Evolutionary conservation across 345 rosid species (phyloP).

Genomic region (Pseudoturritis turrita): DNA sequence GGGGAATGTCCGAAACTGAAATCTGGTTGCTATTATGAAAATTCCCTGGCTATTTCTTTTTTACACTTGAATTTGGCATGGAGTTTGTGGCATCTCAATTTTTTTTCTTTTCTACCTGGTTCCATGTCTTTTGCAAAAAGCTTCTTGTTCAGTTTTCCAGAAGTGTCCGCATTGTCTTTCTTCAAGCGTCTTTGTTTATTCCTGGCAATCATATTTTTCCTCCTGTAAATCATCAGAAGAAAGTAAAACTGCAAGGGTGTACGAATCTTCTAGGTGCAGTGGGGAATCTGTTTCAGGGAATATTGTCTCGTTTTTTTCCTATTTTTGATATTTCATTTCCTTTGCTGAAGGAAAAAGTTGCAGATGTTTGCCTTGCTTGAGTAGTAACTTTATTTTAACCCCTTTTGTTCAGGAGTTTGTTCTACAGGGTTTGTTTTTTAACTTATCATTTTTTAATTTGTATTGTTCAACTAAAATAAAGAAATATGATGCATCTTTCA

Average conservation of each 20-base stretch:
- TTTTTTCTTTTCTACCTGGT: neutral
- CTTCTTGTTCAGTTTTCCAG: neutral
- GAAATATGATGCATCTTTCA: neutral
- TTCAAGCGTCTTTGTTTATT: neutral
- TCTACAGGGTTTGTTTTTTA: neutral
- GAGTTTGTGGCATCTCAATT: neutral
- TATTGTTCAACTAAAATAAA: neutral
- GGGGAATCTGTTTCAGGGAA: neutral
- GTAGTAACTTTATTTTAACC: neutral
- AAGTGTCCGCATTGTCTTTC: neutral
- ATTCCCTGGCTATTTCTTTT: neutral
- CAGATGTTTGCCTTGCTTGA: neutral
- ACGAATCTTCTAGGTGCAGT: constrained; percentile 1
- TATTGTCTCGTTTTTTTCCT: neutral
- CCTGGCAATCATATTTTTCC: neutral
- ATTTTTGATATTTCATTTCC: neutral
- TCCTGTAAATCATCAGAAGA: neutral
- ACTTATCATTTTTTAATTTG: neutral
- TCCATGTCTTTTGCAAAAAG: neutral
- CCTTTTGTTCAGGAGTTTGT: neutral
- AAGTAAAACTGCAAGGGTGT: neutral
- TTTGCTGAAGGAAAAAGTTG: neutral
- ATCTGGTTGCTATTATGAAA: constrained; percentile 13
- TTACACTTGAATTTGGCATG: neutral
- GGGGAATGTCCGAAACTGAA: neutral